Conservation (phyloP, 148 eudicot species). For the Rhododendron molle region DNA sequence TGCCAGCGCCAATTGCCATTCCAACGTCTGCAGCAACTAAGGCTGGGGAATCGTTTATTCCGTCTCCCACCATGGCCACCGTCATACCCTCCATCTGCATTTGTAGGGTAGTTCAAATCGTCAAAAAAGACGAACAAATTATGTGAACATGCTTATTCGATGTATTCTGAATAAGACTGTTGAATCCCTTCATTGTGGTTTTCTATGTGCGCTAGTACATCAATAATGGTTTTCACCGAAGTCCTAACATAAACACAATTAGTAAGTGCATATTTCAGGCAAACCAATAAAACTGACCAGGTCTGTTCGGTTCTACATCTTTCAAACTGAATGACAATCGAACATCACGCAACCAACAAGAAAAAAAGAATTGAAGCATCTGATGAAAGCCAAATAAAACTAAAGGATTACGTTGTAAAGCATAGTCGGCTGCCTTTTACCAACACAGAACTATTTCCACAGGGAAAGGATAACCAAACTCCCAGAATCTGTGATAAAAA, state of each 20-base stretch:
- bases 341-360: too few species aligned
- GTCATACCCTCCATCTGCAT: constrained; percentile 65
- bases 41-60: constrained; percentile 96
- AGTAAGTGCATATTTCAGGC: background rate
- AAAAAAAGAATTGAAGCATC: background rate
- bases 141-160: background rate
- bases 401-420: background rate
- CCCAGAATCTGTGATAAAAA: background rate
- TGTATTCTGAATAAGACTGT: background rate
- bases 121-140: background rate
- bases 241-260: background rate
- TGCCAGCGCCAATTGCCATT: constrained; percentile 97
- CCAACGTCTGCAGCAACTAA: constrained; percentile 93
- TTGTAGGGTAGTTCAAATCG: background rate
- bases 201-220: background rate
- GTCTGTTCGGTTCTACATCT: too few species aligned
- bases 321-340: too few species aligned
- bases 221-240: background rate
- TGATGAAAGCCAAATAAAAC: background rate
- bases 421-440: background rate
- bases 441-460: background rate
- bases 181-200: background rate
- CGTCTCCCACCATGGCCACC: constrained; percentile 99
- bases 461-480: background rate
- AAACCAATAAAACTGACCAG: background rate